Percentiles rank a stretch among this genome's conserved stretches.
These are phyloP conservation scores for Evansstolkia leycettana DNA, from an alignment of 495 filamentous ascomycete species.

Conservation along the genomic window DNA sequence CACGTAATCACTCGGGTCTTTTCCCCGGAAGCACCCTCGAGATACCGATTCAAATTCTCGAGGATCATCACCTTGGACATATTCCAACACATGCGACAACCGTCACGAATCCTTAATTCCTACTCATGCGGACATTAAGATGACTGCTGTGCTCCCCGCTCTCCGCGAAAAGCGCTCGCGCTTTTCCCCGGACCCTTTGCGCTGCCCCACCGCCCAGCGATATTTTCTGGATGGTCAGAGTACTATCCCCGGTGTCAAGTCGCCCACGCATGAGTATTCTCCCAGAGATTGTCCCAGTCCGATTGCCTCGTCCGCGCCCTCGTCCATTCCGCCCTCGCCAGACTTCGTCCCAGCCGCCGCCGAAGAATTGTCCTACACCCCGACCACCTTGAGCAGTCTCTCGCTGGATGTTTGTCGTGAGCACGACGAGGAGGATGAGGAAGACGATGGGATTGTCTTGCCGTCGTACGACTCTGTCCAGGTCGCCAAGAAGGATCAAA, in stretches of 20 bases:
- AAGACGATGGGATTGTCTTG: conserved; percentile 44
- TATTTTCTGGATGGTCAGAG: conserved; percentile 26
- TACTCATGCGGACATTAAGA: conserved; percentile 8
- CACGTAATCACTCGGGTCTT: no score
- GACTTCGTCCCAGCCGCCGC: conserved; percentile 15
- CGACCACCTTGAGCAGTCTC: conserved; percentile 51
- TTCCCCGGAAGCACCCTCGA: no score
- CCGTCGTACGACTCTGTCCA: conserved; percentile 44
- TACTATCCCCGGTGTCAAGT: conserved; percentile 20
- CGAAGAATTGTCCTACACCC: conserved; percentile 26
- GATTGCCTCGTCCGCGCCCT: conserved; percentile 21
- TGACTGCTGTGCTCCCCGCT: conserved; percentile 34
- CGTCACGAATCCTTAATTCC: conserved; percentile 3
- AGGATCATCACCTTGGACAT: no score
- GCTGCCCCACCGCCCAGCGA: conserved; percentile 30
- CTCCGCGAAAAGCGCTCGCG: conserved; percentile 23
- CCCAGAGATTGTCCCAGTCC: conserved; percentile 22
- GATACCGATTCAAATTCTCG: no score
- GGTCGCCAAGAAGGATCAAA: conserved; percentile 5
- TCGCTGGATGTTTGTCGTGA: conserved; percentile 45
- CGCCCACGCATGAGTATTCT: conserved; percentile 20
- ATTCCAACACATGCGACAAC: background rate
- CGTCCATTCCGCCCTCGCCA: conserved; percentile 29
- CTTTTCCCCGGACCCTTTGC: conserved; percentile 27
- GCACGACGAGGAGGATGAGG: no score